These are phyloP conservation scores for Magnaporthiopsis rhizophila DNA, from an alignment of 2,329 filamentous ascomycete species.

Conservation along the genomic window DNA sequence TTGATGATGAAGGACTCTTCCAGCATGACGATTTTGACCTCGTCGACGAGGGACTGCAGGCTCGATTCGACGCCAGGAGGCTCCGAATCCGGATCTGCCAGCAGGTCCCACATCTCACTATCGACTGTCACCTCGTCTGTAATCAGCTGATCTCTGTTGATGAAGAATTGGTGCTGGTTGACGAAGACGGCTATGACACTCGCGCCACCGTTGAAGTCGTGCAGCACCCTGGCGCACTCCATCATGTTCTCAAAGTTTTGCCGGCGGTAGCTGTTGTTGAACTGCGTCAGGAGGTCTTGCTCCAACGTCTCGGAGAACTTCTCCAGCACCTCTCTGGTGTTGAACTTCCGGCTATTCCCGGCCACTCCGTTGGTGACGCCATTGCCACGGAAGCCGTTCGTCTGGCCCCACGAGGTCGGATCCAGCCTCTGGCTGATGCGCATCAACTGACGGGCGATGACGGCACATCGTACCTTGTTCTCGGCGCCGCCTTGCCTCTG, in stretches of 20 bases:
- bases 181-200: constrained; percentile 96
- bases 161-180: constrained; percentile 99
- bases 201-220: constrained; percentile 92
- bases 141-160: constrained; percentile 86
- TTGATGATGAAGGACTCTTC: constrained; percentile 97
- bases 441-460: constrained; percentile 88
- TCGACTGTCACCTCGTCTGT: constrained; percentile 76
- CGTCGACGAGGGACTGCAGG: constrained; percentile 83
- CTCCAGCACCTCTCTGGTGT: constrained; percentile 85
- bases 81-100: constrained; percentile 90
- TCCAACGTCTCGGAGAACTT: constrained; percentile 95
- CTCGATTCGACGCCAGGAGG: constrained; percentile 87
- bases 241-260: constrained; percentile 98
- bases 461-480: constrained; percentile 87
- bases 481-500: constrained; percentile 77
- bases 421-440: constrained; percentile 91
- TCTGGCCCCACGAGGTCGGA: constrained; percentile 60
- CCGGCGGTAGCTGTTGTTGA: constrained; percentile 91
- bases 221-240: constrained; percentile 86
- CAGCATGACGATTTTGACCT: constrained; percentile 91
- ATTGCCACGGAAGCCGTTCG: constrained; percentile 45
- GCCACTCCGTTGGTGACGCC: constrained; percentile 41
- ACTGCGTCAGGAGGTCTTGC: constrained; percentile 90
- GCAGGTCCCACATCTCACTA: constrained; percentile 74
- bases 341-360: constrained; percentile 39